Conservation (phyloP, 140 eudicot genomes). For the Cichorium intybus region DNA sequence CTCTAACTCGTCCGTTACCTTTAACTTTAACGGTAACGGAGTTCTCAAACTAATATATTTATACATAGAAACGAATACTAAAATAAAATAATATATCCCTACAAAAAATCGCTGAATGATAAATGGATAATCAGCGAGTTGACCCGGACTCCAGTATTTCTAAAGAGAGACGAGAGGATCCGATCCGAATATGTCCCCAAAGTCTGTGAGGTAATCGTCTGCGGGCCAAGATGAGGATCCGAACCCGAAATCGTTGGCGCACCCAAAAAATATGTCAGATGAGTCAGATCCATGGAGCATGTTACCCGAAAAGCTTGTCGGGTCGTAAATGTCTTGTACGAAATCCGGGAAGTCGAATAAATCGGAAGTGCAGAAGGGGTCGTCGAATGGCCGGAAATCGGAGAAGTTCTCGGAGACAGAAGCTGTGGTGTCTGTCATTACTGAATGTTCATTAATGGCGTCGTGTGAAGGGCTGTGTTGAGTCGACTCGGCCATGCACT, state of each 20-base stretch:
- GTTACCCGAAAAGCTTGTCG: slow-evolving; percentile 26
- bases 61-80: slow-evolving; percentile 20
- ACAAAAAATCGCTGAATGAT: slow-evolving; percentile 21
- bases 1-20: slow-evolving; percentile 39
- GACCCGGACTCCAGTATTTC: neutral
- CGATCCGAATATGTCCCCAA: slow-evolving; percentile 83
- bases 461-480: slow-evolving; percentile 21
- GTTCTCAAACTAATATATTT: slow-evolving; percentile 17
- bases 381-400: slow-evolving; percentile 34
- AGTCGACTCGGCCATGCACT: slow-evolving; percentile 36
- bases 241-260: slow-evolving; percentile 32
- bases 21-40: slow-evolving; percentile 42
- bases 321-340: slow-evolving; percentile 43
- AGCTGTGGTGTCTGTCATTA: neutral
- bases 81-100: slow-evolving; percentile 15
- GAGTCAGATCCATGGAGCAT: slow-evolving; percentile 27
- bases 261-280: slow-evolving; percentile 25
- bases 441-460: slow-evolving; percentile 8
- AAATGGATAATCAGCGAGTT: slow-evolving; percentile 13
- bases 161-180: slow-evolving; percentile 73
- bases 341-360: slow-evolving; percentile 35
- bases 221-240: slow-evolving; percentile 38
- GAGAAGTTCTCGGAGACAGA: slow-evolving; percentile 23
- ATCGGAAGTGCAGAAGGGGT: slow-evolving; percentile 35
- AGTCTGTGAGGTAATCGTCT: slow-evolving; percentile 58